phyloP scores from a whole-genome alignment of 768 basidiomycete species.

The Macrocybe gigantea region DNA sequence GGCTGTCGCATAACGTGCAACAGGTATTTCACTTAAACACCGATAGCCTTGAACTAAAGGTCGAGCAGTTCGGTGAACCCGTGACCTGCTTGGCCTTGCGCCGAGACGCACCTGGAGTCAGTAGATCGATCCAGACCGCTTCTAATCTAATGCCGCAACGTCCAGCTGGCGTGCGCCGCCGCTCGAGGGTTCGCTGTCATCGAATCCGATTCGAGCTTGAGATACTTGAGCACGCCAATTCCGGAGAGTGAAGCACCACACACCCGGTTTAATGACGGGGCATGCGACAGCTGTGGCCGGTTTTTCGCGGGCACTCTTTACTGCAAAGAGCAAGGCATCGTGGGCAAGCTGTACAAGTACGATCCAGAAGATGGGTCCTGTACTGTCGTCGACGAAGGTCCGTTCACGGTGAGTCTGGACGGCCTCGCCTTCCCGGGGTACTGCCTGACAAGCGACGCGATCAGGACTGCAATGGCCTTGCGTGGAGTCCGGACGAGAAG shows the following conservation, averaged over 20 bases:
- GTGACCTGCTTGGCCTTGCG: slow-evolving; percentile 56
- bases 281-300: slow-evolving; percentile 57
- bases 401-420: slow-evolving; percentile 50
- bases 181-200: slow-evolving; percentile 49
- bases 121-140: slow-evolving; percentile 7
- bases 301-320: slow-evolving; percentile 64
- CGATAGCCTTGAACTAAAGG: slow-evolving; percentile 28
- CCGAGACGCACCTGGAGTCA: slow-evolving; percentile 37
- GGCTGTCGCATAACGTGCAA: not conserved
- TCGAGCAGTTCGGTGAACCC: slow-evolving; percentile 48
- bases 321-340: slow-evolving; percentile 41
- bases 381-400: slow-evolving; percentile 51
- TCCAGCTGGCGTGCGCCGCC: slow-evolving; percentile 57
- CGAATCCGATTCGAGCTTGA: slow-evolving; percentile 32
- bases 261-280: slow-evolving; percentile 68
- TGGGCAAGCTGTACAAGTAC: slow-evolving; percentile 54
- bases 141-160: not conserved
- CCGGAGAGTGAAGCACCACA: slow-evolving; percentile 31
- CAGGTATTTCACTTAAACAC: slow-evolving; percentile 52
- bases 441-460: slow-evolving; percentile 10
- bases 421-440: slow-evolving; percentile 2
- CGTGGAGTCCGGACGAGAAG: slow-evolving; percentile 57
- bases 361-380: slow-evolving; percentile 45
- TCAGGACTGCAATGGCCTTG: slow-evolving; percentile 59
- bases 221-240: slow-evolving; percentile 49